Evolutionary conservation across 2,329 filamentous ascomycete species (phyloP), one percentile per base, ranked within the genome.

Genomic region (Venturia carpophila): DNA sequence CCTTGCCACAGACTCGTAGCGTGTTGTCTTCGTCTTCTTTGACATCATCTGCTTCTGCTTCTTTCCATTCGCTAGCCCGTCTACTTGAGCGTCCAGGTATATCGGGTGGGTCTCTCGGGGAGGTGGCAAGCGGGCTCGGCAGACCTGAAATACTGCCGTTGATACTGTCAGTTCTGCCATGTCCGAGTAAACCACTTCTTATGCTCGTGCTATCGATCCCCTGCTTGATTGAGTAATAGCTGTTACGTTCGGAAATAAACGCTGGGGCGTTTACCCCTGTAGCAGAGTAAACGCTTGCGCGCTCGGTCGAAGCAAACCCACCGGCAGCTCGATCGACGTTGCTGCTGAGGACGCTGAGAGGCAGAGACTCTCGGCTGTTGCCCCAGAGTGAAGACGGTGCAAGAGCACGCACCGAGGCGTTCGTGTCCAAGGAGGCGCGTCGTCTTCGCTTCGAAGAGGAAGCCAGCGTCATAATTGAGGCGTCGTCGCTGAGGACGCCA

Each of bases 321-420:
- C 80, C 72, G 4, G 77, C 75, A 73, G 66, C 70, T 42, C 78
- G 76, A 45, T 88, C 86, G 42, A 88, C 79, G 71, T 87, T 91
- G 66, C 86, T 84, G 71, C 88, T 91, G 43, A 94, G 80, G 6
- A 93, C 86, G 71, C 88, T 92, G 34, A 94, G 79, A 0, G 90
- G 90, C 1, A 94, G 80, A 55, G 86, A 90, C 75, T 94, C 90
- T 67, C 90, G 86, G 71, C 88, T 91, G 55, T 90, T 90, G 56
- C 90, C 90, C 81, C 89, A 94, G 5, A 93, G 80, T 0, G 89
- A 92, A 0, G 88, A 91, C 0, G 90, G 90, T 0, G 91, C 89
- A n/a, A 95, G 79, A 2, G 91, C 91, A 55, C 91, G 88, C 47
- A 94, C 89, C 0, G 89, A 93, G 5, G 91, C 91, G 73, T 94